phyloP scores from a whole-genome alignment of 139 green algal species.

The Chlamydomonas eustigma region DNA sequence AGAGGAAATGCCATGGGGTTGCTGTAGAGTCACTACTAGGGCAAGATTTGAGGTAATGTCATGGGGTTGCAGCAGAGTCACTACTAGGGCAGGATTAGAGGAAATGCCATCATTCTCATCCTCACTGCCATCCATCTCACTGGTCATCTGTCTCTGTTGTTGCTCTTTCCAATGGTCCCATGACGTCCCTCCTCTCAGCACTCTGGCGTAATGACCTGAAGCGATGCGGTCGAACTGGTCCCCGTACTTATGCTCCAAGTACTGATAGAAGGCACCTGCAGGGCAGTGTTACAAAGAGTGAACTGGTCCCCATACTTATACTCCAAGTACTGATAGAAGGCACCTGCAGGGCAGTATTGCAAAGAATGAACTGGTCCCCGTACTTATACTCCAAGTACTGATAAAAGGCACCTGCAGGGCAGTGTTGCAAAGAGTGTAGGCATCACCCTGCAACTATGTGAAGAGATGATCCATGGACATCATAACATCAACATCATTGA shows the following conservation, averaged over 20 bases:
- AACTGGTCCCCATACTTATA: constrained; percentile 23
- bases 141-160: constrained; percentile 7
- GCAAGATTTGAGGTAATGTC: no score
- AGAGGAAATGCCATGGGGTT: no score
- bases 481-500: no score
- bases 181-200: constrained; percentile 12
- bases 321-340: constrained; percentile 84
- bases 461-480: constrained; percentile 87
- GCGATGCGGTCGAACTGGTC: constrained; percentile 23
- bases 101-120: no score
- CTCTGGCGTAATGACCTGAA: constrained; percentile 39
- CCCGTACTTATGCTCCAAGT: constrained; percentile 55
- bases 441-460: constrained; percentile 31
- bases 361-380: constrained; percentile 23
- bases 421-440: no score
- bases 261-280: constrained; percentile 90
- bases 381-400: constrained; percentile 66
- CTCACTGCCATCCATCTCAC: no score
- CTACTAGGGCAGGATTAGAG: no score
- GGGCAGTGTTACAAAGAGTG: no score
- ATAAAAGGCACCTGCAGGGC: constrained; percentile 89
- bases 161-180: constrained; percentile 18
- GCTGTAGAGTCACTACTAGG: no score
- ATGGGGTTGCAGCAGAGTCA: no score
- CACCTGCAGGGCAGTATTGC: constrained; percentile 84